Conservation (phyloP, 352 stramenopile species). For the Thalassiosira exigua region DNA sequence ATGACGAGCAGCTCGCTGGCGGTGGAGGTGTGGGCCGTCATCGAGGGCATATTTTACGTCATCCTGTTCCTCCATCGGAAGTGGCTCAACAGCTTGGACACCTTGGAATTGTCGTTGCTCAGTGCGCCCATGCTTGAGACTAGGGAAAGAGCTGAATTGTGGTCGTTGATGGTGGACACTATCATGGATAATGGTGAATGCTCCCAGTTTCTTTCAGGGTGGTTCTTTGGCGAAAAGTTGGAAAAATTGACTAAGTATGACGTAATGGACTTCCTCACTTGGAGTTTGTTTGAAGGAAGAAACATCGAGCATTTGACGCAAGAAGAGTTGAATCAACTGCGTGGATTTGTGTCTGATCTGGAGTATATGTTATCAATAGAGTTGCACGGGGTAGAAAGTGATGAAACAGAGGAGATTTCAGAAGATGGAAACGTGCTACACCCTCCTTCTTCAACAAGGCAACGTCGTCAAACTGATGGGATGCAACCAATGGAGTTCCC, state of each 20-base stretch:
- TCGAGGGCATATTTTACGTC: conserved; percentile 83
- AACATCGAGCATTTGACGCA: conserved; percentile 84
- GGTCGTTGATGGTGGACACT: conserved; percentile 67
- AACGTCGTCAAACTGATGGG: conserved; percentile 38
- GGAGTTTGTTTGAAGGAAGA: conserved; percentile 81
- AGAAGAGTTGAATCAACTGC: conserved; percentile 69
- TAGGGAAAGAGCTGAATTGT: conserved; percentile 64
- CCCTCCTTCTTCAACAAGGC: conserved; percentile 22
- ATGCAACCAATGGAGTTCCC: background rate
- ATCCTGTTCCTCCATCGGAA: conserved; percentile 70
- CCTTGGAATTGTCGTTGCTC: conserved; percentile 70
- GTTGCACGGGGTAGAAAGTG: conserved; percentile 54
- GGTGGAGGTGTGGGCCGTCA: conserved; percentile 75
- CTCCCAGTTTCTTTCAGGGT: conserved; percentile 70
- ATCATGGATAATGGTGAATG: conserved; percentile 47
- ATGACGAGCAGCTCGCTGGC: conserved; percentile 56
- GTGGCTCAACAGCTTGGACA: conserved; percentile 77
- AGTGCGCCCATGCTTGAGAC: conserved; percentile 73
- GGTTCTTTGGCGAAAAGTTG: conserved; percentile 82
- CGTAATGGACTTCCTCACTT: conserved; percentile 79
- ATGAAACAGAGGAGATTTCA: conserved; percentile 4
- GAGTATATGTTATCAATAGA: conserved; percentile 73
- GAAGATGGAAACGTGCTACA: conserved; percentile 12
- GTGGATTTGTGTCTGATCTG: conserved; percentile 67
- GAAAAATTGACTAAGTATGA: conserved; percentile 79